These are phyloP conservation scores for Metarhizium brunneum DNA, from an alignment of 2,329 filamentous ascomycete species.

Conservation along the genomic window DNA sequence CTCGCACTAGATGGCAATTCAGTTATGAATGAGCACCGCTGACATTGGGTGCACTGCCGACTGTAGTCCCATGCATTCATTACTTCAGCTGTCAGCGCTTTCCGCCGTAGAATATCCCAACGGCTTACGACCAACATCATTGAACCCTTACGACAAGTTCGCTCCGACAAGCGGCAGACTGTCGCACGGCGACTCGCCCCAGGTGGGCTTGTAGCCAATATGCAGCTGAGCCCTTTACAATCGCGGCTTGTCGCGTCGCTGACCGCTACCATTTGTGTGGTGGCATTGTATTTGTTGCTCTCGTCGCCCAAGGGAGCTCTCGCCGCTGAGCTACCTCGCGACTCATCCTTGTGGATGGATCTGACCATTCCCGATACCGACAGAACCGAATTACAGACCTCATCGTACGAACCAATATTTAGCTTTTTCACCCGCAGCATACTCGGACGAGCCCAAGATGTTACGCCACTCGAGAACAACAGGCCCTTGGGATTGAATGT, in stretches of 20 bases:
- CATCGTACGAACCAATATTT: constrained; percentile 52
- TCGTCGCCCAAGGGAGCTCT: constrained; percentile 51
- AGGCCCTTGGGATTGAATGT: constrained; percentile 50
- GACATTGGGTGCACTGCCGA: background rate
- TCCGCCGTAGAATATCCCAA: background rate
- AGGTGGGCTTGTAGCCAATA: constrained; percentile 20
- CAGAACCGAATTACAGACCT: constrained; percentile 12
- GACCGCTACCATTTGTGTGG: constrained; percentile 48
- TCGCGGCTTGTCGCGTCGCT: constrained; percentile 62
- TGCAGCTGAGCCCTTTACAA: constrained; percentile 60
- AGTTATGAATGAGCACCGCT: background rate
- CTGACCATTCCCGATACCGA: background rate
- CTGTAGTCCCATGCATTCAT: background rate
- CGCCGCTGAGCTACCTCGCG: constrained; percentile 40
- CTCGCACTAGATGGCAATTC: background rate
- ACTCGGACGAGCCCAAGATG: constrained; percentile 49
- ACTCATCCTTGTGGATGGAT: constrained; percentile 5
- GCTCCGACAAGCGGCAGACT: constrained; percentile 10
- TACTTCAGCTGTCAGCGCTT: background rate
- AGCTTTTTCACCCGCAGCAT: constrained; percentile 51
- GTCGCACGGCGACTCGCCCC: constrained; percentile 3
- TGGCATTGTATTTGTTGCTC: constrained; percentile 52
- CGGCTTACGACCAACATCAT: background rate
- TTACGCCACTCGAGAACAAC: constrained; percentile 54
- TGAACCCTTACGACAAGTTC: background rate